Conservation (phyloP, 495 filamentous ascomycete species). For the Aspergillus coremiiformis region DNA sequence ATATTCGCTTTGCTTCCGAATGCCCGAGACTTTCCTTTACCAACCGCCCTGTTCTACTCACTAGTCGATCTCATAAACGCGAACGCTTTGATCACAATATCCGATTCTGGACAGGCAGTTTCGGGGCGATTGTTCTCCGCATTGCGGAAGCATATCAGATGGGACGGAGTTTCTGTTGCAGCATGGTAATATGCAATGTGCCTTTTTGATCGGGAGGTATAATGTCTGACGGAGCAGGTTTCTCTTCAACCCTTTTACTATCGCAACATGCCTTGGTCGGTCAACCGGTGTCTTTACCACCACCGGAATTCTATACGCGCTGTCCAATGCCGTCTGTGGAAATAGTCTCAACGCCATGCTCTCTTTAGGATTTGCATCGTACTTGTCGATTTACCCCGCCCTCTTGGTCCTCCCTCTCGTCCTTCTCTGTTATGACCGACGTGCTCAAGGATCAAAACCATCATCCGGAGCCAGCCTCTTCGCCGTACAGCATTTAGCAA, state of each 20-base stretch:
- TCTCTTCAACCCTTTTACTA: slow-evolving; percentile 91
- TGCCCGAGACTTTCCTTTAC: slow-evolving; percentile 53
- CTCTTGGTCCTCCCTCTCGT: slow-evolving; percentile 77
- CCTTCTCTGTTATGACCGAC: slow-evolving; percentile 73
- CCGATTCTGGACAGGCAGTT: slow-evolving; percentile 70
- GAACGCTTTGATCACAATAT: slow-evolving; percentile 71
- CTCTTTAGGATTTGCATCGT: slow-evolving; percentile 76
- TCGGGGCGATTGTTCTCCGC: slow-evolving; percentile 68
- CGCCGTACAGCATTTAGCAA: slow-evolving; percentile 39
- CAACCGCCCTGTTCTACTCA: slow-evolving; percentile 74
- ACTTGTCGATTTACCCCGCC: slow-evolving; percentile 85
- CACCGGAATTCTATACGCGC: slow-evolving; percentile 74
- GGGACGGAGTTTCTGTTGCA: slow-evolving; percentile 68
- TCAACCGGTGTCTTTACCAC: slow-evolving; percentile 89
- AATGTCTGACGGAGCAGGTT: slow-evolving; percentile 46
- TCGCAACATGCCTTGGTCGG: slow-evolving; percentile 86
- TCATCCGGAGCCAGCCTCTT: slow-evolving; percentile 35
- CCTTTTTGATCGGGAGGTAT: background rate
- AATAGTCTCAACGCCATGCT: slow-evolving; percentile 71
- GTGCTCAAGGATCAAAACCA: slow-evolving; percentile 18
- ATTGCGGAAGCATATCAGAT: slow-evolving; percentile 65
- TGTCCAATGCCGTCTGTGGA: slow-evolving; percentile 74
- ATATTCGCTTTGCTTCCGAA: slow-evolving; percentile 82
- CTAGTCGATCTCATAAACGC: slow-evolving; percentile 77
- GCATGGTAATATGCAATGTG: slow-evolving; percentile 52